phyloP scores from a whole-genome alignment of 2,329 filamentous ascomycete genomes.

The Diaporthe ilicicola region DNA sequence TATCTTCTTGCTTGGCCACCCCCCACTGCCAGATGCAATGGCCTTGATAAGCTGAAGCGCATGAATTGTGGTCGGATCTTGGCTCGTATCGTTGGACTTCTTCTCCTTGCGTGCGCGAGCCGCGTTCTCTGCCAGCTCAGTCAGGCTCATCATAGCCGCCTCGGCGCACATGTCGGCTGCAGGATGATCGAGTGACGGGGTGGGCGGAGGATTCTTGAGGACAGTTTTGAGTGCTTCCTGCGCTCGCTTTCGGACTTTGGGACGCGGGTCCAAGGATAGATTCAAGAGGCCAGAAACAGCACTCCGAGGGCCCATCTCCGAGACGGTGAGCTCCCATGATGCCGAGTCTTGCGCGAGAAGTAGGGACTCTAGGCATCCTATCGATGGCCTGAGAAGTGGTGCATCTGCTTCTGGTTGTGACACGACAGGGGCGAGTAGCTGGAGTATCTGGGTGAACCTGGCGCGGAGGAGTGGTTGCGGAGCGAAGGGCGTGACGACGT shows the following conservation, averaged over 20 bases:
- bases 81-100: slow-evolving; percentile 64
- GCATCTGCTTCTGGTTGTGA: slow-evolving; percentile 85
- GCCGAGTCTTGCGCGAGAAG: slow-evolving; percentile 86
- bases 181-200: slow-evolving; percentile 91
- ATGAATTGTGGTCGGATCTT: slow-evolving; percentile 89
- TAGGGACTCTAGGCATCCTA: slow-evolving; percentile 93
- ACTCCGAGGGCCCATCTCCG: slow-evolving; percentile 84
- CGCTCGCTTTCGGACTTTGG: slow-evolving; percentile 93
- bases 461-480: slow-evolving; percentile 88
- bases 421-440: slow-evolving; percentile 84
- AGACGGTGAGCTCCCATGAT: slow-evolving; percentile 87
- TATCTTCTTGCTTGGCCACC: slow-evolving; percentile 97
- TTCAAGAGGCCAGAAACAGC: slow-evolving; percentile 87
- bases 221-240: slow-evolving; percentile 89
- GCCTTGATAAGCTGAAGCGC: slow-evolving; percentile 92
- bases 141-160: slow-evolving; percentile 82
- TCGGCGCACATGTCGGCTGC: slow-evolving; percentile 97
- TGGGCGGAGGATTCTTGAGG: slow-evolving; percentile 85
- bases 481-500: slow-evolving; percentile 85
- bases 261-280: slow-evolving; percentile 84
- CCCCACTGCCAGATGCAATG: slow-evolving; percentile 84
- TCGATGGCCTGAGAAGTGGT: slow-evolving; percentile 83
- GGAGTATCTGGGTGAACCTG: slow-evolving; percentile 94
- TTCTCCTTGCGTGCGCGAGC: slow-evolving; percentile 73
- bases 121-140: slow-evolving; percentile 74